Evolutionary conservation across 2,329 filamentous ascomycete species (phyloP).

Genomic region (Tricladium varicosporioides): DNA sequence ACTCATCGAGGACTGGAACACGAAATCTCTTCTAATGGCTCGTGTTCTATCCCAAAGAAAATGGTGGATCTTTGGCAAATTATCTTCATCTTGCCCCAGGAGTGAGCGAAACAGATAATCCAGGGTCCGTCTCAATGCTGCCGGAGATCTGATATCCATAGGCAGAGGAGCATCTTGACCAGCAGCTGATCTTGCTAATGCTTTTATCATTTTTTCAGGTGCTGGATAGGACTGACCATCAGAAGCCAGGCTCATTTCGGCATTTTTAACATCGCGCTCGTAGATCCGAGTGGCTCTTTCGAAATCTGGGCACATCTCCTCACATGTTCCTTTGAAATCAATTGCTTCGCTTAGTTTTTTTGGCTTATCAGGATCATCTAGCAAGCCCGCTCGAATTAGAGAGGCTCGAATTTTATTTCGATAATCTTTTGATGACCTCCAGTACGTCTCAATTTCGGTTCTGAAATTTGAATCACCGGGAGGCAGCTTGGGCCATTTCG

Average conservation of each 20-base stretch:
- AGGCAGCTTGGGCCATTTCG: conserved; percentile 15
- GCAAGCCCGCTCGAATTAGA: conserved; percentile 56
- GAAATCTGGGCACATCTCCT: conserved; percentile 68
- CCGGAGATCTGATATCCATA: conserved; percentile 63
- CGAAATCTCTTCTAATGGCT: conserved; percentile 66
- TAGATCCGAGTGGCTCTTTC: conserved; percentile 63
- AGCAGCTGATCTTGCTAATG: conserved; percentile 64
- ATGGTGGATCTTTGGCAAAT: conserved; percentile 55
- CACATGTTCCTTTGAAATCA: conserved; percentile 65
- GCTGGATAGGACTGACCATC: conserved; percentile 45
- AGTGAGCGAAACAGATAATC: conserved; percentile 63
- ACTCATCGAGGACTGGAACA: conserved; percentile 62
- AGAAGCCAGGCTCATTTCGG: conserved; percentile 48
- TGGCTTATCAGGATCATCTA: conserved; percentile 64
- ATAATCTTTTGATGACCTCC: conserved; percentile 56
- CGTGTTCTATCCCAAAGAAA: conserved; percentile 69
- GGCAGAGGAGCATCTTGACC: conserved; percentile 66
- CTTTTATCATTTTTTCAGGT: conserved; percentile 61
- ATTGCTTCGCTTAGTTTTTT: conserved; percentile 63
- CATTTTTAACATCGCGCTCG: conserved; percentile 55
- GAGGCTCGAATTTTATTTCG: conserved; percentile 54
- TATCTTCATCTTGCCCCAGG: conserved; percentile 49
- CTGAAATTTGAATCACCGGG: conserved; percentile 19
- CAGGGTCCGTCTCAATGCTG: conserved; percentile 56
- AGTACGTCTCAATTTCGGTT: conserved; percentile 47